phyloP scores from a whole-genome alignment of 768 basidiomycete species.

The Russula brevipes region DNA sequence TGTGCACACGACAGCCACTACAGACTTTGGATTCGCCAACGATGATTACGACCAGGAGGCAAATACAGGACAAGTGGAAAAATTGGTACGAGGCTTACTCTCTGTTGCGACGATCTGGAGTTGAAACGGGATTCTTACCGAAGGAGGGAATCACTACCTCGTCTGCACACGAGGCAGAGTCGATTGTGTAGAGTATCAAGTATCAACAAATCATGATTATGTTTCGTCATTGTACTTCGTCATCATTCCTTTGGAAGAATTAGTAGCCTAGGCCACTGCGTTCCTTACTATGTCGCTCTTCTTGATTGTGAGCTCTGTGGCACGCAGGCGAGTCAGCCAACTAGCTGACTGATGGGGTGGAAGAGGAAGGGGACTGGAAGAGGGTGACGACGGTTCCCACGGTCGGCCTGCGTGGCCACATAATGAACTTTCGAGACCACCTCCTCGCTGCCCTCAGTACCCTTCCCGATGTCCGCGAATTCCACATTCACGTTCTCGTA shows the following conservation, averaged over 20 bases:
- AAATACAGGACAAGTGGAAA: neutral
- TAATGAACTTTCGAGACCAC: conserved; percentile 13
- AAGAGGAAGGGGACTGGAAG: too few relatives aligned
- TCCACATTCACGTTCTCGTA: conserved; percentile 71
- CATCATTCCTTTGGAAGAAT: too few relatives aligned
- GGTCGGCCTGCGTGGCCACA: conserved; percentile 1
- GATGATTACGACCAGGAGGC: neutral
- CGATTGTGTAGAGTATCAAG: neutral
- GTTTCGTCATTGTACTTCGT: too few relatives aligned
- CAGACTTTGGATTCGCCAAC: neutral
- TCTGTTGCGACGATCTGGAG: too few relatives aligned
- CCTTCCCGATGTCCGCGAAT: conserved; percentile 33
- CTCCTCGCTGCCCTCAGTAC: conserved; percentile 15
- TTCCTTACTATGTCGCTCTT: too few relatives aligned
- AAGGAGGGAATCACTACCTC: neutral
- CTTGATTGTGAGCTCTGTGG: too few relatives aligned
- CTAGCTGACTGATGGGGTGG: too few relatives aligned
- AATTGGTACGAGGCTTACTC: neutral
- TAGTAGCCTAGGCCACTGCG: too few relatives aligned
- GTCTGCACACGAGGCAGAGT: neutral
- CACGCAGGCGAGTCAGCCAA: too few relatives aligned
- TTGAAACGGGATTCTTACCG: neutral
- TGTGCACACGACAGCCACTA: neutral
- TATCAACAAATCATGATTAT: too few relatives aligned
- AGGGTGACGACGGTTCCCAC: neutral